Percentiles rank a stretch among this genome's conserved stretches.
Evolutionary conservation across 2,329 filamentous ascomycete genomes (phyloP).

Genomic region (Penicillium sp.): DNA sequence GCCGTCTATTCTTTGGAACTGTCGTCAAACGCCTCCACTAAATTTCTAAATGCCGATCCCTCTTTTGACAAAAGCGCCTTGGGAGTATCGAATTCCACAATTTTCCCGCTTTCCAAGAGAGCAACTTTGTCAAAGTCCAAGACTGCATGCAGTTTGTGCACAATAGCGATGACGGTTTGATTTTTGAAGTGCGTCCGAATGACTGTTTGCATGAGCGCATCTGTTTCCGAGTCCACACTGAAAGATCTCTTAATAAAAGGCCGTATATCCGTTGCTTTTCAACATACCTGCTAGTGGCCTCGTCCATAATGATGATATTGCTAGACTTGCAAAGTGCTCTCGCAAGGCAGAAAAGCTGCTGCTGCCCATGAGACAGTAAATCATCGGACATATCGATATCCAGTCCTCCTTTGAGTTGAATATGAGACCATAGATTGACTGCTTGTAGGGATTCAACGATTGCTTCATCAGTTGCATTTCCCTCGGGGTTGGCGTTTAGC

Average conservation of each 20-base stretch:
- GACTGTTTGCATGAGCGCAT: conserved; percentile 51
- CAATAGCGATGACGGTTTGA: conserved; percentile 56
- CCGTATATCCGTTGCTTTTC: background rate
- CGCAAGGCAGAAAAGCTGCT: conserved; percentile 58
- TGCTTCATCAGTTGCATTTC: conserved; percentile 11
- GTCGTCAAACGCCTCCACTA: conserved; percentile 10
- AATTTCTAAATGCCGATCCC: conserved; percentile 18
- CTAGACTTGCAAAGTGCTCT: conserved; percentile 49
- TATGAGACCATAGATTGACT: conserved; percentile 26
- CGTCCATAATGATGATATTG: conserved; percentile 24
- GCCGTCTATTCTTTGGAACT: background rate
- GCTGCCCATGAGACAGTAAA: conserved; percentile 51
- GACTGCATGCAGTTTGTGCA: conserved; percentile 47
- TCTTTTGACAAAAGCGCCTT: conserved; percentile 12
- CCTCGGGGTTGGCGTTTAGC: conserved; percentile 14
- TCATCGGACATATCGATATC: conserved; percentile 34
- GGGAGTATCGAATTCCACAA: conserved; percentile 25
- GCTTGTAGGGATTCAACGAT: conserved; percentile 24
- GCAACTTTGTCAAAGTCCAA: conserved; percentile 29
- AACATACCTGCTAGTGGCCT: conserved; percentile 22
- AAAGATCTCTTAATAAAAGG: background rate
- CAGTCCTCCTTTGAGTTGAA: conserved; percentile 28
- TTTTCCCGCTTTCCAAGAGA: conserved; percentile 21
- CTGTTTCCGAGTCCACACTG: conserved; percentile 55
- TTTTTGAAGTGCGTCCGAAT: conserved; percentile 48